These are phyloP conservation scores for Platanthera guangdongensis DNA, from an alignment of 106 monocot genomes.

Conservation along the genomic window DNA sequence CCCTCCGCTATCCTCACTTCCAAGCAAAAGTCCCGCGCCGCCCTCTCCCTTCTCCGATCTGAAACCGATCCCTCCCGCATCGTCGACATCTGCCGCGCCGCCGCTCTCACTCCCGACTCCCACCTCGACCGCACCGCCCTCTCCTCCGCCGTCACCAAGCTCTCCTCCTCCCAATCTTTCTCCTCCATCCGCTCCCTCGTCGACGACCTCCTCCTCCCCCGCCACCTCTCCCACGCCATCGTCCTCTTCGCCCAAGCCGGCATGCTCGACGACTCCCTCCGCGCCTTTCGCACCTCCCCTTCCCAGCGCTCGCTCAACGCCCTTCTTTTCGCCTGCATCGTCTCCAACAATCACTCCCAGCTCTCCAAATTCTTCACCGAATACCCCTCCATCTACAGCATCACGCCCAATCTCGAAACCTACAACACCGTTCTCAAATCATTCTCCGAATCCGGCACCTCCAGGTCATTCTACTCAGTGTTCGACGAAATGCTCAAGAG, in stretches of 20 bases:
- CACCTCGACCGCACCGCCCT: slow-evolving; percentile 64
- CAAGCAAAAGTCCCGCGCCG: slow-evolving; percentile 61
- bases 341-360: slow-evolving; percentile 36
- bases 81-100: slow-evolving; percentile 52
- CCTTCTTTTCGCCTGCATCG: slow-evolving; percentile 63
- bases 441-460: slow-evolving; percentile 51
- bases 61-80: slow-evolving; percentile 43
- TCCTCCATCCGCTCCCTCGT: slow-evolving; percentile 35
- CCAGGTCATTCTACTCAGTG: slow-evolving; percentile 56
- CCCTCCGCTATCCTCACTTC: slow-evolving; percentile 39
- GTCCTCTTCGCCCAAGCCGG: slow-evolving; percentile 73
- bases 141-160: slow-evolving; percentile 46
- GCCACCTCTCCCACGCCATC: slow-evolving; percentile 47
- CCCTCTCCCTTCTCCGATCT: slow-evolving; percentile 61
- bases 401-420: slow-evolving; percentile 49
- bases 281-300: slow-evolving; percentile 27
- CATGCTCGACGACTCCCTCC: slow-evolving; percentile 62
- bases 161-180: slow-evolving; percentile 34
- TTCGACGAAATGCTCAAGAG: slow-evolving; percentile 65
- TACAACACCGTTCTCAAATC: slow-evolving; percentile 74
- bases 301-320: slow-evolving; percentile 53
- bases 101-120: slow-evolving; percentile 40
- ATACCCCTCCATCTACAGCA: slow-evolving; percentile 21
- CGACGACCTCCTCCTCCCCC: slow-evolving; percentile 15
- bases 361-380: slow-evolving; percentile 37